phyloP scores from a whole-genome alignment of 1,284 basidiomycete species.

The Trichosporon sp. region DNA sequence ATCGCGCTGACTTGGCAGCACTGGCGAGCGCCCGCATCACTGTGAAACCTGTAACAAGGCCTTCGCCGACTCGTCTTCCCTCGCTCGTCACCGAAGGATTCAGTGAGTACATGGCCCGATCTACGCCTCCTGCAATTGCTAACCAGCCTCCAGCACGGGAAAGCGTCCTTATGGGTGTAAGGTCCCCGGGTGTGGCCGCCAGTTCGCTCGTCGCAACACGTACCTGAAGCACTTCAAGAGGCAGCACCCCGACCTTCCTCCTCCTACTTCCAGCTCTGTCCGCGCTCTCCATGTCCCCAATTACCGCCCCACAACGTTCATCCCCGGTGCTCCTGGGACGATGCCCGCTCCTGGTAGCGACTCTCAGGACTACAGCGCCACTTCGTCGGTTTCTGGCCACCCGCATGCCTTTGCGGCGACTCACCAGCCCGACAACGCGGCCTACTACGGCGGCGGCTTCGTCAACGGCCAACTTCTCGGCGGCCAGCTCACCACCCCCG shows the following conservation, averaged over 20 bases:
- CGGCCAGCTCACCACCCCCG: constrained; percentile 13
- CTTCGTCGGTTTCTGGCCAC: constrained; percentile 17
- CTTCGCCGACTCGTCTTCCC: constrained; percentile 55
- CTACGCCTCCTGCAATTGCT: constrained; percentile 17
- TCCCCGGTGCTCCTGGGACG: constrained; percentile 14
- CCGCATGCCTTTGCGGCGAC: constrained; percentile 38
- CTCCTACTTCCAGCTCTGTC: constrained; percentile 25
- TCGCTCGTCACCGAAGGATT: constrained; percentile 55
- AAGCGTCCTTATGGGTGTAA: constrained; percentile 40
- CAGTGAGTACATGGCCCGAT: constrained; percentile 51
- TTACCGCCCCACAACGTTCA: constrained; percentile 10
- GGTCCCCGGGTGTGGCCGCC: constrained; percentile 29
- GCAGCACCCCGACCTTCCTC: constrained; percentile 37
- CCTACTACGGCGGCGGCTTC: constrained; percentile 34
- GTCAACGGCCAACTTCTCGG: constrained; percentile 18
- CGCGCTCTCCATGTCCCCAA: constrained; percentile 17
- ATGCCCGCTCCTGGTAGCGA: constrained; percentile 16
- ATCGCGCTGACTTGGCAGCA: constrained; percentile 34
- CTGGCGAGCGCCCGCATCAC: constrained; percentile 55
- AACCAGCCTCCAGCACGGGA: constrained; percentile 29
- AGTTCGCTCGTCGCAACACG: constrained; percentile 43
- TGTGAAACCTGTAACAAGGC: constrained; percentile 53
- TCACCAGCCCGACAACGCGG: constrained; percentile 39
- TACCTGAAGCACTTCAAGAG: constrained; percentile 41
- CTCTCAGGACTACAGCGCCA: constrained; percentile 23